Conservation (phyloP, 192 early-diverging fungal genomes). For the Spizellomyces punctatus region DNA sequence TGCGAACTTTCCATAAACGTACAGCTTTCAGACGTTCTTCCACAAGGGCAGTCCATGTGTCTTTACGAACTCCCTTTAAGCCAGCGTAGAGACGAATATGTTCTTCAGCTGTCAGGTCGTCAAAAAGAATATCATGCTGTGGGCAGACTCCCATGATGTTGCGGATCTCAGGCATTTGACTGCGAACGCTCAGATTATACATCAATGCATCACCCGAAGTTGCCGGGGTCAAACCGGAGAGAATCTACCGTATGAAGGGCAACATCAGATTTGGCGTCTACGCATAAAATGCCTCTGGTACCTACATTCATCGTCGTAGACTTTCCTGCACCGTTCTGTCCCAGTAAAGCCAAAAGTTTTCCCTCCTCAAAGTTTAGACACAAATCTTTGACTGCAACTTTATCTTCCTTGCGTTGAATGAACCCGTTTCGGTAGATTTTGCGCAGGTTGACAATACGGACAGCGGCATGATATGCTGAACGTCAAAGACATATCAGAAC, state of each 20-base stretch:
- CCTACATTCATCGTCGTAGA: slow-evolving; percentile 66
- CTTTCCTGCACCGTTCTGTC: slow-evolving; percentile 81
- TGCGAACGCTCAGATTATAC: slow-evolving; percentile 58
- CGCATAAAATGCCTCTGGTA: background rate
- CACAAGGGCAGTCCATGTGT: slow-evolving; percentile 48
- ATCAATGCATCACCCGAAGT: slow-evolving; percentile 69
- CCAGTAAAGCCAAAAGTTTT: slow-evolving; percentile 63
- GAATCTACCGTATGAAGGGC: slow-evolving; percentile 40
- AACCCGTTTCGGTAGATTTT: slow-evolving; percentile 43
- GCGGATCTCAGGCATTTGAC: slow-evolving; percentile 67
- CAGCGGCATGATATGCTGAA: slow-evolving; percentile 25
- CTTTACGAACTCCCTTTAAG: slow-evolving; percentile 68
- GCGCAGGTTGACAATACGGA: slow-evolving; percentile 53
- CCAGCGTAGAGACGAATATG: slow-evolving; percentile 75
- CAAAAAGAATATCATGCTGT: slow-evolving; percentile 73
- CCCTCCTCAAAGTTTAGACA: slow-evolving; percentile 47
- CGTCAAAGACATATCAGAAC: background rate
- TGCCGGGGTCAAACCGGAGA: slow-evolving; percentile 72
- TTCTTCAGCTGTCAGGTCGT: slow-evolving; percentile 72
- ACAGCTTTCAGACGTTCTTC: slow-evolving; percentile 73
- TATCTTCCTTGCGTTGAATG: slow-evolving; percentile 34
- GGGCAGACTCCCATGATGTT: slow-evolving; percentile 79
- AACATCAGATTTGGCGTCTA: background rate
- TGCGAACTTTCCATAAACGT: slow-evolving; percentile 64
- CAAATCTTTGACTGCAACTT: slow-evolving; percentile 45